Evolutionary conservation across 75 land plant genomes (phyloP).

Genomic region (Adiantum capillusveneris): DNA sequence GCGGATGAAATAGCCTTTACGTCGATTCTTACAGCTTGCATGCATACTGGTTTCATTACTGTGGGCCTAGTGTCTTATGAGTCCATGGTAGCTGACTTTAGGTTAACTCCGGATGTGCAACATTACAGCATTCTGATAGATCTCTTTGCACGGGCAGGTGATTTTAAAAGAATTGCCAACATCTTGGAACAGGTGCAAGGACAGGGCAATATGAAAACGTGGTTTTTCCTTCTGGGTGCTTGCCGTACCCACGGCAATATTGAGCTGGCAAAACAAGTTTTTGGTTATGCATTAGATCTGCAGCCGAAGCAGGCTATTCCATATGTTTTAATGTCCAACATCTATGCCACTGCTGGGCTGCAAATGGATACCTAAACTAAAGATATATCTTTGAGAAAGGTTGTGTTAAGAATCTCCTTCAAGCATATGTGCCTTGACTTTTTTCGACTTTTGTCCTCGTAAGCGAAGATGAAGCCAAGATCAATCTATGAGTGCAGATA

Average conservation of each 20-base stretch:
- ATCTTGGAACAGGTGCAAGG: background rate
- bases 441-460: too few species aligned
- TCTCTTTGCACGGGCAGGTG: conserved; percentile 1
- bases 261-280: background rate
- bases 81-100: background rate
- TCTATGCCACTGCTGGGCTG: background rate
- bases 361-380: too few species aligned
- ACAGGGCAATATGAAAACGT: background rate
- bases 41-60: conserved; percentile 6
- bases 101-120: background rate
- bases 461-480: too few species aligned
- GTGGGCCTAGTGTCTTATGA: conserved; percentile 7
- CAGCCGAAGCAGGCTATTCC: background rate
- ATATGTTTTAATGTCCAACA: conserved; percentile 1
- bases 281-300: background rate
- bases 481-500: too few species aligned
- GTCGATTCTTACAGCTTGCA: conserved; percentile 20
- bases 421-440: too few species aligned
- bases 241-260: conserved; percentile 1
- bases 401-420: too few species aligned
- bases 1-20: conserved; percentile 20
- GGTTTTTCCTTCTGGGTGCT: background rate
- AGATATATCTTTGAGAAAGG: too few species aligned
- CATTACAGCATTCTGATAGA: background rate
- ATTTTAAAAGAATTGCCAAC: background rate